Base-by-base conservation (phyloP, 352 stramenopile species). In the Saprolegnia parasitica region DNA sequence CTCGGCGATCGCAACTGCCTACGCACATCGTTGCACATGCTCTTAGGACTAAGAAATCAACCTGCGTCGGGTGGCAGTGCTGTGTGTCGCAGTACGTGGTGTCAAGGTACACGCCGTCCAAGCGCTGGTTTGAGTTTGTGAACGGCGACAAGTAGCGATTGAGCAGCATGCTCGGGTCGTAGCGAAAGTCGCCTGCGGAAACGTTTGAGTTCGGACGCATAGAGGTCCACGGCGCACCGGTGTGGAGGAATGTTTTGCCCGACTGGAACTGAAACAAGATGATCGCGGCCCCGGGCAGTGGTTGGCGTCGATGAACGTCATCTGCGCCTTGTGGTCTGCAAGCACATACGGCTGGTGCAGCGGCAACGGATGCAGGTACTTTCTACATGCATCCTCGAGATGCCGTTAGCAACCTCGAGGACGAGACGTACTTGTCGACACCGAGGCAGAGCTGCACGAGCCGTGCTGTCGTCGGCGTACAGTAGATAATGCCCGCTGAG, bases 11-110 rank as follows among this genome's bases (percentile, higher is more conserved):
- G 84, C 79, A 29, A 77, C 72, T 52, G 89, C 37, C 67, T 68
- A 40, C 23, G 2, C 26, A 58, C 0, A 9, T 15, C n/a, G 37
- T 40, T 20, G n/a, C 18, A 5, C 3, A 13, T 42, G 23, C 4
- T 10, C 15, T 8, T 20, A 26, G 52, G 57, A 67, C 60, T 57
- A 9, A 73, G 23, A 21, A 52, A 76, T 63, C 8, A 84, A 75
- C 71, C 74, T 98, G 96, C 1, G 89, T 91, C 32, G 96, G 95
- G 70, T 98, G 96, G 6, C 74, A 84, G 77, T 98, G 98, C 75
- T 97, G 98, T 20, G 87, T 76, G 75, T 98, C 79, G 55, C 93
- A 98, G 72, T 99, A 99, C 20, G 96, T 99, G 21, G 96, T 99
- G 73, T 99, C 96, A 6, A 99, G 74, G 74, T 98, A 99, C 32